Evolutionary conservation across 2,329 filamentous ascomycete genomes (phyloP), one percentile per base, ranked within the genome.

Genomic region (Zymoseptoria ardabiliae): DNA sequence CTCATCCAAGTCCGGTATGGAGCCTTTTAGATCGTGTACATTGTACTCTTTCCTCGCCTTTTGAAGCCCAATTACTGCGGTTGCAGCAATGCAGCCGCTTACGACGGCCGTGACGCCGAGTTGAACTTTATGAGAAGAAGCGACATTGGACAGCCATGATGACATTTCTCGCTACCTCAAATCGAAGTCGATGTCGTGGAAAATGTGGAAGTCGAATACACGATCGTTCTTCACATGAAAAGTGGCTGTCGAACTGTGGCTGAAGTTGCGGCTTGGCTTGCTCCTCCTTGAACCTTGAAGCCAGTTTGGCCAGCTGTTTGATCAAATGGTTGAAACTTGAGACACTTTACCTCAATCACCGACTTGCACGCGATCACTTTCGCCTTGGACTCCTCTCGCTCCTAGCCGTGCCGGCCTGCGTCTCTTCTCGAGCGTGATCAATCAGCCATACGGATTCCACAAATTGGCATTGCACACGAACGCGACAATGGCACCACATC

Each of bases 71-170:
- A 85, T 73, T 53, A 86, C 83, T 1, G 81, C 77, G 64, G 78
- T 77, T 4, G 75, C 78, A 23, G 80, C 78, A 5, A 81, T 68
- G 7, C 76, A 75, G 10, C 76, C 76, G 4, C 79, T 80, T 9
- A 80, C 72, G 21, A 90, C 77, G 2, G 90, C 90, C 0, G 89
- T 91, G 2, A 86, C 83, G 19, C 85, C 82, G 41, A 94, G 77
- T 72, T 91, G 89, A 50, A 78, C 73, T 66, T 76, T 73, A 69
- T 79, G 79, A 49, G 76, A 79, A 48, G 73, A 71, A 4, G 75
- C 74, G 30, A 74, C 70, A 54, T 76, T 71, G 60, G 75, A 72
- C 63, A 79, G 69, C 77, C 77, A 79, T 58, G 73, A 75, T 65
- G 76, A 76, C 77, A 79, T 79, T 13, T 45, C 35, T 45, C 10